phyloP scores from a whole-genome alignment of 495 filamentous ascomycete genomes.

The Lasiosphaeriaceae sp. region DNA sequence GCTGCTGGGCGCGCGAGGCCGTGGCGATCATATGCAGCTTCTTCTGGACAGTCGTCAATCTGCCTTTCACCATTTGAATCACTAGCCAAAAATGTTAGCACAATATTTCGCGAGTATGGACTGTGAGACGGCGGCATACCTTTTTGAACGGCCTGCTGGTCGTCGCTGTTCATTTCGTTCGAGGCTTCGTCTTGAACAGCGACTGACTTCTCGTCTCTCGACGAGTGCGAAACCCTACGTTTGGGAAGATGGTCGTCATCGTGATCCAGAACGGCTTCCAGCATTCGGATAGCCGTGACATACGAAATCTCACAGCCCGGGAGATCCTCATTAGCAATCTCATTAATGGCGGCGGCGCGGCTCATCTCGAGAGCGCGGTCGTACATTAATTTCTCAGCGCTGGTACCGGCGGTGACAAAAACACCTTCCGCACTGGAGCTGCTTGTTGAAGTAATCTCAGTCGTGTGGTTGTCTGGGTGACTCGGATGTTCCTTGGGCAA shows the following conservation, averaged over 20 bases:
- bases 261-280: conserved; percentile 87
- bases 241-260: conserved; percentile 65
- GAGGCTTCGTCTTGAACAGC: conserved; percentile 41
- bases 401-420: conserved; percentile 65
- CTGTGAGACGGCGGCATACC: conserved; percentile 46
- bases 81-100: conserved; percentile 28
- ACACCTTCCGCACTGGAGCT: conserved; percentile 56
- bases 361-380: conserved; percentile 97
- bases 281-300: conserved; percentile 82
- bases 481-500: conserved; percentile 81
- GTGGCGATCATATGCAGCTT: conserved; percentile 41
- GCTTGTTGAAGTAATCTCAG: conserved; percentile 44
- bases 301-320: conserved; percentile 89
- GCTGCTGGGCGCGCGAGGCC: conserved; percentile 36
- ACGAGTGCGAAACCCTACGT: conserved; percentile 32
- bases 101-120: not conserved
- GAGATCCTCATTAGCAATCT: conserved; percentile 88
- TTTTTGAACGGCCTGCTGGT: conserved; percentile 68
- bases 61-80: conserved; percentile 42
- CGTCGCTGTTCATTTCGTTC: conserved; percentile 64
- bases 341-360: conserved; percentile 86
- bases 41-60: conserved; percentile 39
- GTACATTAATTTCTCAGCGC: conserved; percentile 96
- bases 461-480: conserved; percentile 70
- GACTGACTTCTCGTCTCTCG: conserved; percentile 39